A percentile compares a stretch with the other conserved stretches of the same genome.
phyloP scores from a whole-genome alignment of 306 rosid genomes.

The Cicer arietinum region DNA sequence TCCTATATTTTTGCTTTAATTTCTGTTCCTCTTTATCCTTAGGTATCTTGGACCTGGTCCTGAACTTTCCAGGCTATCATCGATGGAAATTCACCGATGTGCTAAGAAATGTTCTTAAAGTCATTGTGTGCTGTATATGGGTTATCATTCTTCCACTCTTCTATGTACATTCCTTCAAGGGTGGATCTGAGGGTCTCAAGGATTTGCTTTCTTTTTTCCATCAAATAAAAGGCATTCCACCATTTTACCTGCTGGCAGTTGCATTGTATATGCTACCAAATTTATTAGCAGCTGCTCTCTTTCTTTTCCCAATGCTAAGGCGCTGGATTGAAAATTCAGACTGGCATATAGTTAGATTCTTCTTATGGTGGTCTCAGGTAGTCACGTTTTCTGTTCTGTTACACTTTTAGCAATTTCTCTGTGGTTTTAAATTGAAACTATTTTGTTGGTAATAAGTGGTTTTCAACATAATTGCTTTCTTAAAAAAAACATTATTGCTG shows the following conservation, averaged over 20 bases:
- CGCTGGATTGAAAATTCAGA: slow-evolving; percentile 99
- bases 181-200: slow-evolving; percentile 52
- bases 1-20: slow-evolving; percentile 27
- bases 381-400: slow-evolving; percentile 39
- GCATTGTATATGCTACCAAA: slow-evolving; percentile 83
- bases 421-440: slow-evolving; percentile 19
- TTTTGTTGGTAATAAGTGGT: slow-evolving; percentile 31
- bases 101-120: slow-evolving; percentile 83
- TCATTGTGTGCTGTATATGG: slow-evolving; percentile 81
- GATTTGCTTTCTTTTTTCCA: slow-evolving; percentile 64
- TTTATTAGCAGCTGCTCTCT: slow-evolving; percentile 72
- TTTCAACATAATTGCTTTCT: not conserved
- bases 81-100: slow-evolving; percentile 81
- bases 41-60: slow-evolving; percentile 84
- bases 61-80: slow-evolving; percentile 92
- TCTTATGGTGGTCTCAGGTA: slow-evolving; percentile 99
- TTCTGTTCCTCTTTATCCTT: slow-evolving; percentile 45
- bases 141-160: slow-evolving; percentile 77
- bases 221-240: slow-evolving; percentile 68
- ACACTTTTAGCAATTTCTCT: slow-evolving; percentile 18
- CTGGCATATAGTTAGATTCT: slow-evolving; percentile 90
- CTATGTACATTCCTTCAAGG: slow-evolving; percentile 65
- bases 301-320: slow-evolving; percentile 94
- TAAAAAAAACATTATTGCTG: not conserved
- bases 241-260: slow-evolving; percentile 80